A percentile compares a stretch with the other conserved stretches of the same genome.
These are phyloP conservation scores for Nicotiana paniculata DNA, from an alignment of 257 asterid genomes.

Conservation along the genomic window DNA sequence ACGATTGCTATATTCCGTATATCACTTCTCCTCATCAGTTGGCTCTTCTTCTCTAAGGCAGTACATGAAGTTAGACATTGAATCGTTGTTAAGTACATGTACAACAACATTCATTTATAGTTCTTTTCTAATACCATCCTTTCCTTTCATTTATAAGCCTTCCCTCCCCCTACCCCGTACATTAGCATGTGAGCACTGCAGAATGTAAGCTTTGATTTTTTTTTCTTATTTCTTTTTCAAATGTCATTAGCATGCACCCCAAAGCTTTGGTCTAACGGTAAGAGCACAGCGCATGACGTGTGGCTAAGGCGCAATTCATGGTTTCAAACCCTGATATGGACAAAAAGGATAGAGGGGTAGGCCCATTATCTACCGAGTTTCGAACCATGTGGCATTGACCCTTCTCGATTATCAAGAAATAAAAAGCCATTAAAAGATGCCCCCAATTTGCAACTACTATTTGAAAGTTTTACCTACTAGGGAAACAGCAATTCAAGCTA, in stretches of 20 bases:
- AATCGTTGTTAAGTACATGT: not conserved
- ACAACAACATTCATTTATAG: not conserved
- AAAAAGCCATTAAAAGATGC: not conserved
- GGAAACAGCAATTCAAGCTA: not conserved
- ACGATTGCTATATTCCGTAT: slow-evolving; percentile 91
- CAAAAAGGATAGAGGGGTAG: too few species aligned
- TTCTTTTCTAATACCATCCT: not conserved
- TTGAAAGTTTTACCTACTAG: not conserved
- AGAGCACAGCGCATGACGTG: too few species aligned
- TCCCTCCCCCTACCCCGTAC: not conserved
- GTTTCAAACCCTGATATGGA: too few species aligned
- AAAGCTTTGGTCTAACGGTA: too few species aligned
- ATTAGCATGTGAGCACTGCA: not conserved
- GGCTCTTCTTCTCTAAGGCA: slow-evolving; percentile 48
- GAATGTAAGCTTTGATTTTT: not conserved
- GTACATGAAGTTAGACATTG: slow-evolving; percentile 14
- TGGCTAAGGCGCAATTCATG: too few species aligned
- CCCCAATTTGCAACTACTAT: not conserved
- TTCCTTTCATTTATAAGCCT: not conserved
- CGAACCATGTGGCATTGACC: too few species aligned
- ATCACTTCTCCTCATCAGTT: slow-evolving; percentile 68
- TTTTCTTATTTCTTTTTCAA: not conserved
- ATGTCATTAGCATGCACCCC: too few species aligned
- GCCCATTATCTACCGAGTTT: too few species aligned
- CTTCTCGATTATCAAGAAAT: too few species aligned